Evolutionary conservation across 2,329 filamentous ascomycete species (phyloP), one percentile per base, ranked within the genome.

Genomic region (Lasiodiplodia sp.): DNA sequence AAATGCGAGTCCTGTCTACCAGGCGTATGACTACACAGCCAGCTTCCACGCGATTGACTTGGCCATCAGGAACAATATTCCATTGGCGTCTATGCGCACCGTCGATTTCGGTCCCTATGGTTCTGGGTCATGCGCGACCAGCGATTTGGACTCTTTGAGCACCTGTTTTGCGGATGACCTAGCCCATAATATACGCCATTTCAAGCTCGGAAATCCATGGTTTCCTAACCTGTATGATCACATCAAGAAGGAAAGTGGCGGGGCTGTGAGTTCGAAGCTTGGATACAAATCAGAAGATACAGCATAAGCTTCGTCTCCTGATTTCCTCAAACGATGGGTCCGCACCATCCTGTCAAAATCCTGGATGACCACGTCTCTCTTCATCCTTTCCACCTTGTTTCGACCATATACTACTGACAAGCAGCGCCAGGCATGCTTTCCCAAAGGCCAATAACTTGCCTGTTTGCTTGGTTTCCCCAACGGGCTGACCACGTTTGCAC

Each of bases 31-130:
- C 40, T 62, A 31, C 11, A 49, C 57, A 5, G 57, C 57, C 7
- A 31, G 40, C 57, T 62, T 62, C 28, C 40, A 62, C 25, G n/a
- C 57, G 2, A 8, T 18, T 18, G 37, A 60, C 8, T 23, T 47
- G 23, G 12, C 18, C 23, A 28, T n/a, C 21, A 31, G 14, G 4
- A 34, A 6, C 21, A 16, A 28, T 6, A 14, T 11, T 14, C 8
- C 38, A 21, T n/a, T 4, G 8, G 14, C 16, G 10, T 14, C 14
- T 4, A 49, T 21, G 40, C 23, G 23, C 11, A 14, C 47, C 11
- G 40, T 62, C 14, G 40, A 62, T 8, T 49, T 62, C n/a, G 57
- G 57, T 12, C 57, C 57, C 47, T 62, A 62, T 25, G 38, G 40
- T 18, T 25, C 16, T 7, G 38, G 21, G 21, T 23, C 16, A 44